Base-by-base conservation (phyloP, 352 stramenopile genomes). In the Pythium phragmitis region DNA sequence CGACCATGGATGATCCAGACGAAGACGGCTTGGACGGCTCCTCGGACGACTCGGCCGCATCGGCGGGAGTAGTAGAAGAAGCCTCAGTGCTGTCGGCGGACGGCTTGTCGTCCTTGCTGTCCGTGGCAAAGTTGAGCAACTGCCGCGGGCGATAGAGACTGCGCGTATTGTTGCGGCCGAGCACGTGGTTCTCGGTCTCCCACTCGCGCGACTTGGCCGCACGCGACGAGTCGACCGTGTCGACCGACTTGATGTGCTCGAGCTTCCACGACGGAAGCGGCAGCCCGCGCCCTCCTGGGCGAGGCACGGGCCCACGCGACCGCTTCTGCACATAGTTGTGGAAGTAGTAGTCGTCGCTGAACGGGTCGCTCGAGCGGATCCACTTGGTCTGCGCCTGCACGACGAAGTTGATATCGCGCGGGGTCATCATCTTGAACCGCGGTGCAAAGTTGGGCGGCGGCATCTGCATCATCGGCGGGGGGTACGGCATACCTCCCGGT, bases 311-410 rank as follows among this genome's bases (percentile, higher is more conserved):
- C 14, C 55, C 73, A 14, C 82, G 80, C 39, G 75, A 70, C 14
- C 84, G 80, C 71, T 95, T 95, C 70, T 91, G 80, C 70, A 85
- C 72, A 43, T 82, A 90, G 62, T 93, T 93, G 70, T 93, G 81
- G 61, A 91, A 95, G 57, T 93, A 95, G 63, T 95, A 93, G 69
- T 95, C 86, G 63, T 95, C 86, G 65, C 84, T 95, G 69, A 93
- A 95, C 51, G 86, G 86, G 50, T 95, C 86, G 60, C 84, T 92
- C n/a, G 75, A 86, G 23, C 85, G 84, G 30, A 95, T 75, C 74
- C 86, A 82, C 77, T 95, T 95, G 79, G 90, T 85, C 55, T 92
- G 84, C 59, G 91, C 81, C 65, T 95, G 86, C 57, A 91, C 75
- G 23, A 95, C 85, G 36, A 93, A 95, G 46, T 87, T 87, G 62